Evolutionary conservation across 148 eudicot species (phyloP), one percentile per base, ranked within the genome.

Genomic region (Silene latifolia): DNA sequence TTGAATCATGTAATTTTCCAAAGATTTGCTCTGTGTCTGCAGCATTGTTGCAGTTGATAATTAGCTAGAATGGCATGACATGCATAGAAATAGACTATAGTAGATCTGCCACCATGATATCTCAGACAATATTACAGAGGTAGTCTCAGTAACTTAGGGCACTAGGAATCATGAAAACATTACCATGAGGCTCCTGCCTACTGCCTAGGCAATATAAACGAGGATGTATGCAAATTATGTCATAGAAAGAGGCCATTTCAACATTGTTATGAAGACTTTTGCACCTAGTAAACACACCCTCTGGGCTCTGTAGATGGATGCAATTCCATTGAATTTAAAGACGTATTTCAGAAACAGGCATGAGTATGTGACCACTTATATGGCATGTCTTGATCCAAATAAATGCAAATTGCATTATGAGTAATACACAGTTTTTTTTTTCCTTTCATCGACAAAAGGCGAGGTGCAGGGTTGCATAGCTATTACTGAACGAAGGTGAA

Each of bases 1-100:
- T 82, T 91, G 98, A 63, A 76, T 83, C 90, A 93, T 80, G 86
- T 91, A 91, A 67, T 88, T 80, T 77, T 76, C 80, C 72, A 82
- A 47, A 20, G 82, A 74, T 20, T 66, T 80, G 73, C 79, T 73
- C 73, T 91, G 94, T 54, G 88, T 87, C 98, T 93, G 86, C 80
- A 84, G 12, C 63, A 63, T 63, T 17, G 24, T n/a, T 23, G 25
- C 14, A 60, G n/a, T 24, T 68, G 21, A 68, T 19, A 24, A 17
- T 42, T 19, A 25, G 63, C 63, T 1, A 53, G n/a, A 51, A 12
- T 67, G 69, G 46, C 24, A 24, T 48, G 58, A 46, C 35, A 46
- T 44, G 24, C 10, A 48, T 69, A 47, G n/a, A 15, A 39, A 67
- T 42, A 39, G 53, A 39, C 57, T 46, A n/a, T 19, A 46, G 58